A percentile compares a stretch with the other conserved stretches of the same genome.
phyloP scores from a whole-genome alignment of 768 basidiomycete species.

The Nevesoporus exiguus region DNA sequence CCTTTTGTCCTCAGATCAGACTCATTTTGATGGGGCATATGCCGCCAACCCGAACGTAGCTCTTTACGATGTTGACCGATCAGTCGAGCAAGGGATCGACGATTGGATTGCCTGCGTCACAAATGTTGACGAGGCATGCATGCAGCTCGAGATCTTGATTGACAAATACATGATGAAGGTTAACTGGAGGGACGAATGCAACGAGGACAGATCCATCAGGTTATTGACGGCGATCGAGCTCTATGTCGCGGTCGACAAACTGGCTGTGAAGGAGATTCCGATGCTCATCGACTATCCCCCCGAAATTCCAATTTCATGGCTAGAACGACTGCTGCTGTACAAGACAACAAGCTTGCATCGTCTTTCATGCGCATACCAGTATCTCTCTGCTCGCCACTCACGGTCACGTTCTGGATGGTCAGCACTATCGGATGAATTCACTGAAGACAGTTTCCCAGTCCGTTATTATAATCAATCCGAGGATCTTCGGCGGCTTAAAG shows the following conservation, averaged over 20 bases:
- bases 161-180: slow-evolving; percentile 24
- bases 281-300: not conserved
- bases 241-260: not conserved
- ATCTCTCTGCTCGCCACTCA: not conserved
- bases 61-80: slow-evolving; percentile 37
- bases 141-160: slow-evolving; percentile 19
- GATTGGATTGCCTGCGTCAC: not conserved
- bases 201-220: slow-evolving; percentile 39
- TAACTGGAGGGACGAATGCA: not conserved
- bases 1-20: slow-evolving; percentile 12
- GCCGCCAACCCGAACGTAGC: slow-evolving; percentile 10
- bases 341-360: not conserved
- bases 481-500: not conserved
- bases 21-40: slow-evolving; percentile 6
- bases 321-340: not conserved
- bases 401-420: not conserved
- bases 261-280: not conserved
- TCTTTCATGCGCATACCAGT: not conserved
- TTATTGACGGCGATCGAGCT: slow-evolving; percentile 30
- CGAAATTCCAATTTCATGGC: not conserved
- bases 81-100: slow-evolving; percentile 20
- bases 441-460: not conserved
- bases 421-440: not conserved
- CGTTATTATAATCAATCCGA: not conserved
- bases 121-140: slow-evolving; percentile 6